A percentile compares a stretch with the other conserved stretches of the same genome.
These are phyloP conservation scores for Pythium rishiriense DNA, from an alignment of 352 stramenopile genomes.

Conservation along the genomic window DNA sequence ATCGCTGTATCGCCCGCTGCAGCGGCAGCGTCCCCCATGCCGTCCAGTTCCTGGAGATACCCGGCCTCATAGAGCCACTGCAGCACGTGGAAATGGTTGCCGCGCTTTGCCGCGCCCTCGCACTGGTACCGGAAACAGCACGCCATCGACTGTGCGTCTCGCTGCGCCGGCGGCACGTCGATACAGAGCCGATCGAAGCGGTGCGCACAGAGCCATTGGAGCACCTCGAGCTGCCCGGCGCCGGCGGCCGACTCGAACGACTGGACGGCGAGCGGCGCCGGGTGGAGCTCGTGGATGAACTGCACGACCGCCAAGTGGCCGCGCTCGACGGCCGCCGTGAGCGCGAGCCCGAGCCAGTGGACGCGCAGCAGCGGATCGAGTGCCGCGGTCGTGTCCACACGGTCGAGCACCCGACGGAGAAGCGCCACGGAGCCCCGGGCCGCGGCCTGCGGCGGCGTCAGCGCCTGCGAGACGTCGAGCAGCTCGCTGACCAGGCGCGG, in stretches of 20 bases:
- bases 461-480: conserved; percentile 17
- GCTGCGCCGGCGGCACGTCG: conserved; percentile 11
- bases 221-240: conserved; percentile 18
- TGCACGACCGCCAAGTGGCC: conserved; percentile 13
- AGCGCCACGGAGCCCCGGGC: conserved; percentile 7
- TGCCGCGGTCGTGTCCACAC: background rate
- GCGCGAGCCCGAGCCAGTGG: conserved; percentile 20
- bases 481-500: conserved; percentile 4
- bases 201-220: conserved; percentile 23
- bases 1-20: conserved; percentile 13
- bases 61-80: conserved; percentile 23
- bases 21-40: conserved; percentile 13
- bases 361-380: conserved; percentile 11
- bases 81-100: conserved; percentile 13
- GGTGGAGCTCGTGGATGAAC: conserved; percentile 16
- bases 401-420: conserved; percentile 16
- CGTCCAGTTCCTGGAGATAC: background rate
- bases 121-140: conserved; percentile 20
- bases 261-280: conserved; percentile 4
- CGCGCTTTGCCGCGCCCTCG: background rate
- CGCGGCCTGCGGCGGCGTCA: conserved; percentile 13
- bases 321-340: conserved; percentile 16
- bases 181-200: conserved; percentile 21
- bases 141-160: background rate
- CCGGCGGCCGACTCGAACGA: conserved; percentile 16